These are phyloP conservation scores for Sporisorium graminicola DNA, from an alignment of 1,284 basidiomycete genomes.

Conservation along the genomic window DNA sequence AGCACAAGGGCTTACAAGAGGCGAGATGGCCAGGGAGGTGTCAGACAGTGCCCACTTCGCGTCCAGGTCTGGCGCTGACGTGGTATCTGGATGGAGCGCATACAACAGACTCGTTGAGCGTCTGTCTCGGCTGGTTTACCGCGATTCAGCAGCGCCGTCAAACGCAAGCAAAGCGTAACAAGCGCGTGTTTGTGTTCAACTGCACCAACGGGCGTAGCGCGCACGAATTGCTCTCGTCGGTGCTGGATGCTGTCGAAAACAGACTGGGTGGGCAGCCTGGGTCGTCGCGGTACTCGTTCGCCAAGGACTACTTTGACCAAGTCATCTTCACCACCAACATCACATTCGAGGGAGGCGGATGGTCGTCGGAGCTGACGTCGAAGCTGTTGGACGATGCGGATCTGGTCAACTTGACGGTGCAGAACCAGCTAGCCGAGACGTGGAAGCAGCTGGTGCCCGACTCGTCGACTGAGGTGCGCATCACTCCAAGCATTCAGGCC, in stretches of 20 bases:
- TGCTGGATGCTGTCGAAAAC: constrained; percentile 71
- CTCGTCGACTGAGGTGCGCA: constrained; percentile 72
- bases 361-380: constrained; percentile 76
- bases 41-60: constrained; percentile 79
- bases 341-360: constrained; percentile 88
- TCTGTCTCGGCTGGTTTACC: constrained; percentile 85
- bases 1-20: constrained; percentile 77
- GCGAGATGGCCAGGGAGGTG: constrained; percentile 97
- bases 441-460: constrained; percentile 50
- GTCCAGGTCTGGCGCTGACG: constrained; percentile 71
- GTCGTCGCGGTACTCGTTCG: constrained; percentile 5
- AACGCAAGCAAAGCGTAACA: constrained; percentile 51
- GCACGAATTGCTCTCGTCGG: constrained; percentile 77
- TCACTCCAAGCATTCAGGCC: constrained; percentile 89
- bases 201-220: constrained; percentile 92
- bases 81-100: constrained; percentile 98
- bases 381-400: constrained; percentile 57
- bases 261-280: constrained; percentile 6
- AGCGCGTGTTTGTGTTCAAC: constrained; percentile 89
- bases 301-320: constrained; percentile 76
- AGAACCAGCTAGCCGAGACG: constrained; percentile 56
- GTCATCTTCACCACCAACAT: constrained; percentile 97
- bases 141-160: constrained; percentile 18
- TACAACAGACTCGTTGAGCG: constrained; percentile 88
- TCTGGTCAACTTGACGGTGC: constrained; percentile 56